Base-by-base conservation (phyloP, 2,329 filamentous ascomycete species). In the Verticillium longisporum region DNA sequence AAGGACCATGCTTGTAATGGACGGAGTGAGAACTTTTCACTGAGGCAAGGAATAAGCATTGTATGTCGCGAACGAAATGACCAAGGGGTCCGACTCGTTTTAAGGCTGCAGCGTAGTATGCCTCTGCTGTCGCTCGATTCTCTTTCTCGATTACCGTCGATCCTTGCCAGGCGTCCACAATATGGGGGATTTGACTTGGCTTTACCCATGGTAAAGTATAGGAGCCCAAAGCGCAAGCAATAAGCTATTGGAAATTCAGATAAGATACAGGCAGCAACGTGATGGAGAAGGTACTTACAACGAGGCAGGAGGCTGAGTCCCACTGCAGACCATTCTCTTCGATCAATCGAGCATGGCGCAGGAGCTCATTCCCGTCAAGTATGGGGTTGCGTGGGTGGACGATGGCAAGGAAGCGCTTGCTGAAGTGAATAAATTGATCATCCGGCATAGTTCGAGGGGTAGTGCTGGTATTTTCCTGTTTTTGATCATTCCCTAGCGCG, bases 311-410 rank as follows among this genome's bases (percentile, higher is more conserved):
- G 5, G 60, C 31, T 2, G 63, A 61, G 37, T 69, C 64, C 66
- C 64, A 67, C 38, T 41, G 56, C 13, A 65, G 34, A 1, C 67
- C 68, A 31, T 68, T 11, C 7, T 66, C 64, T 1, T 54, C 31
- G 0, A 41, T 41, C 2, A 50, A 2, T 0, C 50, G 59, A 1
- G 68, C 65, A 36, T 66, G 60, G 5, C 32, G 55, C 14, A 66
- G 18, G n/a, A 69, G 64, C 9, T 67, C 66, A 4, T 59, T 53
- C 0, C 59, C 65, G 4, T 69, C 66, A n/a, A 69, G 53, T 4
- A 68, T 64, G 3, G 64, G 67, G 41, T 69, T 70, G 31, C 68
- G 62, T n/a, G 63, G 63, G 36, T 69, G 63, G 2, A 66, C 65
- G 34, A 63, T 57, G 14, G 60, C 56, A 1, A 69, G 59, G 55